phyloP scores from a whole-genome alignment of 257 asterid species.

The Scutellaria baicalensis region DNA sequence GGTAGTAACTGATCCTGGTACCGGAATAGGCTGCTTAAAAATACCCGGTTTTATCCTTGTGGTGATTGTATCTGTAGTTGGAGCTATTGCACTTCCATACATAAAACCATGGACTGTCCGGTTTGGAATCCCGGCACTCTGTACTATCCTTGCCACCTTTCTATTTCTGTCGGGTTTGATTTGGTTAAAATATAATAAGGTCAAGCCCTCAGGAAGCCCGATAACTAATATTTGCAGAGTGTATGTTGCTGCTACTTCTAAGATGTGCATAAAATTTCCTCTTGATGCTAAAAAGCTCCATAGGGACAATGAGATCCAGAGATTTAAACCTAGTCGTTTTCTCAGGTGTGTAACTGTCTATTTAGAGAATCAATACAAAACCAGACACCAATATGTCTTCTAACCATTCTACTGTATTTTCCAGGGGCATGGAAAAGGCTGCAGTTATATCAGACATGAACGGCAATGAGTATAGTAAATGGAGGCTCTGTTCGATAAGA shows the following conservation, averaged over 20 bases:
- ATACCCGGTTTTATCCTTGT: neutral
- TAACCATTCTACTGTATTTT: neutral
- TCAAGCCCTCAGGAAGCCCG: conserved; percentile 22
- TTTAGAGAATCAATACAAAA: neutral
- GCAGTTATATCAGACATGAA: conserved; percentile 23
- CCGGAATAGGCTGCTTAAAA: neutral
- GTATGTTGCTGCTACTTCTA: conserved; percentile 23
- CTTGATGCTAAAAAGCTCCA: neutral
- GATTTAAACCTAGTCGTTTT: conserved; percentile 15
- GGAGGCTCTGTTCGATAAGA: conserved; percentile 12
- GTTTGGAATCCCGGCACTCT: conserved; percentile 47
- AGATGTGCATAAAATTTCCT: conserved; percentile 14
- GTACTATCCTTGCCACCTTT: conserved; percentile 26
- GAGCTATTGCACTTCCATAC: conserved; percentile 40
- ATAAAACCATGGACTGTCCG: conserved; percentile 47
- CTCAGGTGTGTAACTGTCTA: conserved; percentile 17
- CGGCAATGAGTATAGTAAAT: neutral
- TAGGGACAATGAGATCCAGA: neutral
- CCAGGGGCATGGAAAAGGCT: conserved; percentile 59
- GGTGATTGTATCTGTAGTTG: conserved; percentile 21
- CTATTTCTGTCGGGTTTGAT: conserved; percentile 23
- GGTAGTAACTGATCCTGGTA: neutral
- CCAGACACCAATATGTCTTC: too few species aligned
- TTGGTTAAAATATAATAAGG: neutral
- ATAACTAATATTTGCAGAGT: conserved; percentile 28